These are phyloP conservation scores for Quercus dentata DNA, from an alignment of 306 rosid species.

Conservation along the genomic window DNA sequence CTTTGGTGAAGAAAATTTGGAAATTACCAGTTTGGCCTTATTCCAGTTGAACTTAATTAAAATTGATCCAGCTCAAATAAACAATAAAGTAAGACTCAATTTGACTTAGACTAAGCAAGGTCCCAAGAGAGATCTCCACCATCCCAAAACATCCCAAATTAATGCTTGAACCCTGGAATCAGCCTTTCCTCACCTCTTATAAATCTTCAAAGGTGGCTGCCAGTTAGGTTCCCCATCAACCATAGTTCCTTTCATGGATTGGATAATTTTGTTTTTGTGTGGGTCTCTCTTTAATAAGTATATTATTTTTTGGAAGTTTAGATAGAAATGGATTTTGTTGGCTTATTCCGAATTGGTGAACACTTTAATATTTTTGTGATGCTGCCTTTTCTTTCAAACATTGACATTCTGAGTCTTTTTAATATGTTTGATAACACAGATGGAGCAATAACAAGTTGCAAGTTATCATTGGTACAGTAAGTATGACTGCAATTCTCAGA, in stretches of 20 bases:
- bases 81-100: no score
- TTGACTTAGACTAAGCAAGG: no score
- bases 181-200: no score
- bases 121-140: no score
- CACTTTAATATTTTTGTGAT: not conserved
- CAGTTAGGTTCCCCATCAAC: no score
- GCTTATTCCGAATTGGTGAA: constrained; percentile 7
- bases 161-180: no score
- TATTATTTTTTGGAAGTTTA: constrained; percentile 9
- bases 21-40: no score
- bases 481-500: constrained; percentile 28
- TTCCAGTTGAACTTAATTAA: no score
- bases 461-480: constrained; percentile 91
- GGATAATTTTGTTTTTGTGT: not conserved
- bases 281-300: constrained; percentile 6
- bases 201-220: no score
- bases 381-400: not conserved
- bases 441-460: constrained; percentile 89
- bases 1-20: no score
- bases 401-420: constrained; percentile 12
- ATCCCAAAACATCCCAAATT: no score
- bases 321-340: not conserved
- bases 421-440: constrained; percentile 41
- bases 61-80: no score
- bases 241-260: not conserved